These are phyloP conservation scores for Moricandia moricandioides DNA, from an alignment of 345 rosid species.

Conservation along the genomic window DNA sequence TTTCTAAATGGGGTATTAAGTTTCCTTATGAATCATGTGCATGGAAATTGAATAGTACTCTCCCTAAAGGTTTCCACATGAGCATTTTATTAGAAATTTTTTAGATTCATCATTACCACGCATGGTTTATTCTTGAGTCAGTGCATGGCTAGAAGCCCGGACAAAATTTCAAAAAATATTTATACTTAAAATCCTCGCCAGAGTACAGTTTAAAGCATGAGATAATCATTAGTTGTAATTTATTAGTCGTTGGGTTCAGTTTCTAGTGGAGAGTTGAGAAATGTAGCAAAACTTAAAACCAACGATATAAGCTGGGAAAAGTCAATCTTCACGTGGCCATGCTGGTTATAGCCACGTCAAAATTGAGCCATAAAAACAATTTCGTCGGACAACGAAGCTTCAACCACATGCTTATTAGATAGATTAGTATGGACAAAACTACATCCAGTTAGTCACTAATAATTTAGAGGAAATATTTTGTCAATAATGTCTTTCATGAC, in stretches of 20 bases:
- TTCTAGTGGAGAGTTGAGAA: neutral
- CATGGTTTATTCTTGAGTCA: neutral
- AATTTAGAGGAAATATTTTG: neutral
- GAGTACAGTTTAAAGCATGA: neutral
- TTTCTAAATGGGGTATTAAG: too few relatives aligned
- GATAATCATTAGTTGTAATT: neutral
- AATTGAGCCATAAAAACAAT: neutral
- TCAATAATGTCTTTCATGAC: neutral
- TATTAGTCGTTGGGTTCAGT: neutral
- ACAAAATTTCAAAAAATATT: neutral
- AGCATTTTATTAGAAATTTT: neutral
- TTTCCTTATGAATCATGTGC: neutral
- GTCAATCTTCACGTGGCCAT: slow-evolving; percentile 33
- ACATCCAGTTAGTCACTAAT: neutral
- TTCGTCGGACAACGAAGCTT: slow-evolving; percentile 32
- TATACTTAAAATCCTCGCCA: slow-evolving; percentile 3
- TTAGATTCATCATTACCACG: neutral
- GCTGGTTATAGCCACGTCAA: slow-evolving; percentile 13
- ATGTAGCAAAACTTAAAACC: neutral
- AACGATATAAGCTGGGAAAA: neutral
- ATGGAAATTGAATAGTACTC: neutral
- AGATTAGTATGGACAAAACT: neutral
- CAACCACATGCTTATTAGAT: slow-evolving; percentile 28
- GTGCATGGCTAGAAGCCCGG: neutral
- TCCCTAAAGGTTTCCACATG: neutral